A percentile compares a stretch with the other conserved stretches of the same genome.
These are phyloP conservation scores for Schoenoplectus tabernaemontani DNA, from an alignment of 202 grass and related monocot species.

Conservation along the genomic window DNA sequence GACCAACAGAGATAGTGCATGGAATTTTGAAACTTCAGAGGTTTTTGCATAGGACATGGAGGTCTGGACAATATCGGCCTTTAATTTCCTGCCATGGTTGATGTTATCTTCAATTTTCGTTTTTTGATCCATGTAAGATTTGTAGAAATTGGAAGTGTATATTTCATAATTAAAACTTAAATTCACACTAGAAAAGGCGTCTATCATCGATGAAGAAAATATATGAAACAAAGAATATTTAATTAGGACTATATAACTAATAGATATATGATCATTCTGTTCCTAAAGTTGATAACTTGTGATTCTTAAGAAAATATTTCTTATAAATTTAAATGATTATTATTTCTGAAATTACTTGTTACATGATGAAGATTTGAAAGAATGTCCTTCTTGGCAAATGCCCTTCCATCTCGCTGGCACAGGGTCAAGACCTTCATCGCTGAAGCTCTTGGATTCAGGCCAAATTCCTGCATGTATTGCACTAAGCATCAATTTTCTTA, in stretches of 20 bases:
- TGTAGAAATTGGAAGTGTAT: neutral
- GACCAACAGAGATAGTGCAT: constrained; percentile 11
- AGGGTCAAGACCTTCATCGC: constrained; percentile 49
- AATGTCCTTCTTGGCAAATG: constrained; percentile 54
- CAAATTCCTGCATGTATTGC: constrained; percentile 50
- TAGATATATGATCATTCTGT: too few species aligned
- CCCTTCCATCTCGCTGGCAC: constrained; percentile 70
- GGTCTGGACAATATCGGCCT: constrained; percentile 13
- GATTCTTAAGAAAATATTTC: too few species aligned
- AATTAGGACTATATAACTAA: too few species aligned
- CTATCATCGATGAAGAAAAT: too few species aligned
- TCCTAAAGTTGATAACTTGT: too few species aligned
- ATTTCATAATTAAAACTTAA: neutral
- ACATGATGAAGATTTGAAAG: constrained; percentile 65
- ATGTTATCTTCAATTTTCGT: neutral
- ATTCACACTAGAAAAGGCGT: neutral
- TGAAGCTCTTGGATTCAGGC: constrained; percentile 84
- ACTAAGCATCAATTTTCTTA: neutral
- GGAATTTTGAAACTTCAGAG: neutral
- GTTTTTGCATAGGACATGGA: neutral
- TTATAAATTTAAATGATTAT: too few species aligned
- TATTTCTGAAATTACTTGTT: constrained; percentile 34
- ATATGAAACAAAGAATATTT: too few species aligned
- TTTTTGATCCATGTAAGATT: neutral
- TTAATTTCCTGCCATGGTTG: constrained; percentile 12